phyloP scores from a whole-genome alignment of 768 basidiomycete genomes.

The Trametes gibbosa region DNA sequence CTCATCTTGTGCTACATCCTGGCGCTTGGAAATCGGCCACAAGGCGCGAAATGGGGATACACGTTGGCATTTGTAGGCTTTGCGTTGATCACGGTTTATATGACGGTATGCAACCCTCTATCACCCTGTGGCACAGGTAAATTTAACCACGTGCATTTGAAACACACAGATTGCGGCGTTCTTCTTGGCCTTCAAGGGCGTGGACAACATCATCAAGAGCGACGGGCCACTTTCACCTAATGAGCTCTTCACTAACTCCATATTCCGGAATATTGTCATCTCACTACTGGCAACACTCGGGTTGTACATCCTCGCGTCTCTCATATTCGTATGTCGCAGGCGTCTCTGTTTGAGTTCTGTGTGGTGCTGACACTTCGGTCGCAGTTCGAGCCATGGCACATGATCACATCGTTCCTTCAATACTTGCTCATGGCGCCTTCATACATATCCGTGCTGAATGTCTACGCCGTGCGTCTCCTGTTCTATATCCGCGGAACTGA shows the following conservation, averaged over 20 bases:
- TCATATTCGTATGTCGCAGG: conserved; percentile 71
- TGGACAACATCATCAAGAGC: conserved; percentile 53
- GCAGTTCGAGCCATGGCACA: conserved; percentile 96
- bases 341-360: neutral
- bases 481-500: neutral
- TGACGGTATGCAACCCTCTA: conserved; percentile 64
- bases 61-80: conserved; percentile 85
- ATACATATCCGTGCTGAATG: conserved; percentile 91
- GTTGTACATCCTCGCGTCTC: conserved; percentile 76
- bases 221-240: conserved; percentile 47
- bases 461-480: conserved; percentile 62
- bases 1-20: conserved; percentile 87
- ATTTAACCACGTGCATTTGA: conserved; percentile 1
- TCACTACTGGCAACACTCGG: conserved; percentile 88
- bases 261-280: conserved; percentile 84
- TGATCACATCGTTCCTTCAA: conserved; percentile 96
- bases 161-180: conserved; percentile 63
- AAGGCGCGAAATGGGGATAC: conserved; percentile 87
- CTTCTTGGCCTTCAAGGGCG: conserved; percentile 79
- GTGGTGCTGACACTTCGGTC: conserved; percentile 4
- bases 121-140: conserved; percentile 1
- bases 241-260: conserved; percentile 71
- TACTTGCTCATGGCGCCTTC: conserved; percentile 91
- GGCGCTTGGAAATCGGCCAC: conserved; percentile 86
- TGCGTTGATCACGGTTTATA: conserved; percentile 90